Evolutionary conservation across 176 grass and related monocot genomes (phyloP), one percentile per base, ranked within the genome.

Genomic region (Aechmea fasciata): DNA sequence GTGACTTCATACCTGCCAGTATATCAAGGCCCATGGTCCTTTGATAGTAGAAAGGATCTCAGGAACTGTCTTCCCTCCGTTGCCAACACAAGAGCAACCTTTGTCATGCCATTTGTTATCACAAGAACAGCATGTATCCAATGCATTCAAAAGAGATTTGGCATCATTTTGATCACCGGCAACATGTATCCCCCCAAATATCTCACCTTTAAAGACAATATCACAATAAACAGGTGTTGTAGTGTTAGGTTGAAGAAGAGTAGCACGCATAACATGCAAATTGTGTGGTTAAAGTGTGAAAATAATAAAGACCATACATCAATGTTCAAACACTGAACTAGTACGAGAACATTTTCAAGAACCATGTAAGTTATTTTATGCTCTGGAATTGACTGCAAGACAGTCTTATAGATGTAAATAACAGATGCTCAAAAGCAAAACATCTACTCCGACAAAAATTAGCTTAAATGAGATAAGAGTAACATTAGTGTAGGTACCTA

Each of bases 11-110:
- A 93, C 90, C 80, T 97, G 83, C 89, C 86, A 92, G 63, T 90
- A 97, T 78, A 92, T 83, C 68, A 97, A 92, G 73, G 89, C 85
- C 89, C 93, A 97, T 49, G 93, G 89, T 0, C 93, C 93, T 76
- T 76, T 78, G 50, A 97, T 90, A 22, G 65, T 87, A 64, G 93
- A 97, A 72, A 97, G 76, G 53, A 87, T 53, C 3, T 90, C 69
- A 14, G 79, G 84, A 83, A 90, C 62, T 14, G 77, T 83, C 77
- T 77, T 83, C 3, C 15, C 57, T 69, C 63, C 63, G 53, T 11
- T 28, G 17, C 63, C 48, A 73, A 65, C 51, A 64, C 79, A 85
- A 66, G 47, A 19, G 41, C 82, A 83, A 49, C 70, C 51, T 75
- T 75, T 73, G 64, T 52, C 66, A 80, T 59, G 14, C 68, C 13